Percentiles rank a stretch among this genome's conserved stretches.
Conservation (phyloP, 129 eudicot genomes). For the Ambrosia trifida region DNA sequence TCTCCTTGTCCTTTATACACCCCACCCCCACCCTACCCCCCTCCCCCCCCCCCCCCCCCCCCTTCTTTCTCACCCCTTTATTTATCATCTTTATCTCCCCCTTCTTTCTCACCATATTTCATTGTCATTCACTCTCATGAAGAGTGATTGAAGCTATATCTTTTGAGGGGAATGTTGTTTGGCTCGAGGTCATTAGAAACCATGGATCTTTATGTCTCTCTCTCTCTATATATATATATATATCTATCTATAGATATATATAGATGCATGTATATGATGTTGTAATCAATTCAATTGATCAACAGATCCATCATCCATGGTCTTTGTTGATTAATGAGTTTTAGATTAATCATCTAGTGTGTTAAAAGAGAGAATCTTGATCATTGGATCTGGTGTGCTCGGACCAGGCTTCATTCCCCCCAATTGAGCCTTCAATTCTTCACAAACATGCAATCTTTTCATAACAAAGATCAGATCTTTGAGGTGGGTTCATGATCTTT, state of each 20-base stretch:
- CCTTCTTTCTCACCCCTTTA: slow-evolving; percentile 37
- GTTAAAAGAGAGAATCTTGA: slow-evolving; percentile 23
- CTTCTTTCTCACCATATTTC: slow-evolving; percentile 28
- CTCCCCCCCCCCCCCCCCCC: neutral
- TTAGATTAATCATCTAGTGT: slow-evolving; percentile 2
- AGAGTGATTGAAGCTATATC: slow-evolving; percentile 23
- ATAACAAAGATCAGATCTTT: slow-evolving; percentile 28
- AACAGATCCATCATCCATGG: slow-evolving; percentile 30
- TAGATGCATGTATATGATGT: slow-evolving; percentile 5
- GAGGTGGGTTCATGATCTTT: slow-evolving; percentile 28
- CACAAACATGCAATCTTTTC: slow-evolving; percentile 10
- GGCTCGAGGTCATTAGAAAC: slow-evolving; percentile 44
- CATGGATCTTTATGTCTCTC: slow-evolving; percentile 23
- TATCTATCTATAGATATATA: neutral
- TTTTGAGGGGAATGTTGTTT: slow-evolving; percentile 51
- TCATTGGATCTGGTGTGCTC: slow-evolving; percentile 49
- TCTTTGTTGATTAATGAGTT: slow-evolving; percentile 32
- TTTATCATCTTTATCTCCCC: slow-evolving; percentile 39
- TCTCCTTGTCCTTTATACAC: slow-evolving; percentile 32
- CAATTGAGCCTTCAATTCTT: slow-evolving; percentile 41
- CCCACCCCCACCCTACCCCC: neutral
- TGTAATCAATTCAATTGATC: slow-evolving; percentile 24
- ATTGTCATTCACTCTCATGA: slow-evolving; percentile 7
- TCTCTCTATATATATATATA: neutral
- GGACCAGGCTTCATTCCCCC: slow-evolving; percentile 99